phyloP scores from a whole-genome alignment of 2,329 filamentous ascomycete species.

The Aspergillus ochraceoroseus region DNA sequence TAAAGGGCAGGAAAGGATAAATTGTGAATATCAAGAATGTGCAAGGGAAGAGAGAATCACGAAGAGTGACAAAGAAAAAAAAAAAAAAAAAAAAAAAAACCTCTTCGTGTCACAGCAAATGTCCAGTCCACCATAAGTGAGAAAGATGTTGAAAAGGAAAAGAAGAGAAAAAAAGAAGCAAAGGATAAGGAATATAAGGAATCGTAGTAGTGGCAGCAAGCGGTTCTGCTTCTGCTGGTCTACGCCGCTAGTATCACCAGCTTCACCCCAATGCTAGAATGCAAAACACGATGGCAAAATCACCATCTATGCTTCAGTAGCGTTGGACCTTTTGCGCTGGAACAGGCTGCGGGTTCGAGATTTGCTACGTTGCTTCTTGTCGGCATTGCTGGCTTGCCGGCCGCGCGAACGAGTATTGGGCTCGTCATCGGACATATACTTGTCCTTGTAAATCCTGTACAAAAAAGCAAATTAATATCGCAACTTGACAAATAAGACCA shows the following conservation, averaged over 20 bases:
- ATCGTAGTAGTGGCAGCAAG: slow-evolving; percentile 11
- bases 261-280: slow-evolving; percentile 14
- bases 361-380: slow-evolving; percentile 68
- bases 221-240: slow-evolving; percentile 7
- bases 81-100: no score
- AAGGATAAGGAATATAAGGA: slow-evolving; percentile 14
- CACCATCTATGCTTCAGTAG: slow-evolving; percentile 24
- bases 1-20: slow-evolving; percentile 1
- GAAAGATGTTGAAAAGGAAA: slow-evolving; percentile 17
- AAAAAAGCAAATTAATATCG: neutral
- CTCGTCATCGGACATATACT: slow-evolving; percentile 70
- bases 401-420: slow-evolving; percentile 33
- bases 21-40: slow-evolving; percentile 1
- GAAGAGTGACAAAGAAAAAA: slow-evolving; percentile 7
- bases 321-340: slow-evolving; percentile 52
- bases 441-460: slow-evolving; percentile 87
- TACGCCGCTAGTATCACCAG: slow-evolving; percentile 2
- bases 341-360: slow-evolving; percentile 72
- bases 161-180: slow-evolving; percentile 8
- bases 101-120: no score
- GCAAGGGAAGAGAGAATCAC: neutral
- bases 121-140: no score
- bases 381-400: slow-evolving; percentile 43
- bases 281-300: no score
- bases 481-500: neutral